Evolutionary conservation across 345 rosid species (phyloP).

Genomic region (Toxicodendron radicans): DNA sequence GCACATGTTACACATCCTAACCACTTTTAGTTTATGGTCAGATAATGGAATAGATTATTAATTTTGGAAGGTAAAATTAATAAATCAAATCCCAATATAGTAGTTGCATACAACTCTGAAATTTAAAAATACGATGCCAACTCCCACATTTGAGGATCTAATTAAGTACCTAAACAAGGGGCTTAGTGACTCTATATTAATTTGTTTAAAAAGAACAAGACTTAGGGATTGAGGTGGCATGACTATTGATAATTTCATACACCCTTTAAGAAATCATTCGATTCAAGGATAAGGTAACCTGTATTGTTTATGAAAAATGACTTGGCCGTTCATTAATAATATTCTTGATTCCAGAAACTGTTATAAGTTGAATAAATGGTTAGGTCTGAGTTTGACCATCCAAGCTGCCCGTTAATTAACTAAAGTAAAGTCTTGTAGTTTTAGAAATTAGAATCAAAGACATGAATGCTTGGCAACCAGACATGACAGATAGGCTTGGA

Average conservation of each 20-base stretch:
- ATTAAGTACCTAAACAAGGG: not conserved
- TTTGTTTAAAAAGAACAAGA: not conserved
- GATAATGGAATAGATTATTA: too few species aligned
- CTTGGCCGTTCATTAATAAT: too few species aligned
- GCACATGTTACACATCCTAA: too few species aligned
- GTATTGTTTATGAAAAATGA: not conserved
- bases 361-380: too few species aligned
- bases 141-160: constrained; percentile 8
- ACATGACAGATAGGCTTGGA: constrained; percentile 19
- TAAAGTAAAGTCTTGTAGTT: not conserved
- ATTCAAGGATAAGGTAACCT: not conserved
- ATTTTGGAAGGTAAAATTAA: too few species aligned
- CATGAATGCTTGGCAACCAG: not conserved
- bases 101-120: not conserved
- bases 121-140: not conserved
- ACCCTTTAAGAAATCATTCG: not conserved
- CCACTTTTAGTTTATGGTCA: not conserved
- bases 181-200: not conserved
- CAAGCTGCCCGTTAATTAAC: not conserved
- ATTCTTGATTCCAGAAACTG: too few species aligned
- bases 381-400: not conserved
- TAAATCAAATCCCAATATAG: not conserved
- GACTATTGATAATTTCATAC: not conserved
- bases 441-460: not conserved
- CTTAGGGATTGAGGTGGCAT: constrained; percentile 5